These are phyloP conservation scores for Saksenaea oblongispora DNA, from an alignment of 371 early-diverging fungal species.

Conservation along the genomic window DNA sequence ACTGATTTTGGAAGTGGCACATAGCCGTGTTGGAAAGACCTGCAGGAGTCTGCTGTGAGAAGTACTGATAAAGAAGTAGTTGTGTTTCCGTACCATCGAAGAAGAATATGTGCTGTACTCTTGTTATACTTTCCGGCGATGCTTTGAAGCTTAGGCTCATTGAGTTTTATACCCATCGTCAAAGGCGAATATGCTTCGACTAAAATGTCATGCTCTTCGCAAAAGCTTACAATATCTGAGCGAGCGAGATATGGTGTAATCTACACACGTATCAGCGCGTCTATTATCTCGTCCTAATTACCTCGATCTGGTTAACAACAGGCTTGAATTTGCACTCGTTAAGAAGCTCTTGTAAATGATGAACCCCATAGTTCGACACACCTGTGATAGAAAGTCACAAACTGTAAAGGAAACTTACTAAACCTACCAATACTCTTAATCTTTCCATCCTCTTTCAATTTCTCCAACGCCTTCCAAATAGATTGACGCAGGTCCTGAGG, in stretches of 20 bases:
- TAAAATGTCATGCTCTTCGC: conserved; percentile 45
- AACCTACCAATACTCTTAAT: conserved; percentile 48
- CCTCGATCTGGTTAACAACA: conserved; percentile 70
- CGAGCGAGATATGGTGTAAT: conserved; percentile 36
- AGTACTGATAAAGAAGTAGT: neutral
- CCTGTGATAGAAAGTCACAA: conserved; percentile 41
- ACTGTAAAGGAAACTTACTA: neutral
- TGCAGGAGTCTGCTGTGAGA: neutral
- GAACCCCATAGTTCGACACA: conserved; percentile 69
- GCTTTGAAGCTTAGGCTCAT: conserved; percentile 42
- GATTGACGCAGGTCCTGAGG: conserved; percentile 45
- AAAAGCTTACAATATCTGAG: conserved; percentile 45
- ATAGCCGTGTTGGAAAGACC: conserved; percentile 48
- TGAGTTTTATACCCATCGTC: conserved; percentile 49
- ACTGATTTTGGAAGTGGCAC: conserved; percentile 61
- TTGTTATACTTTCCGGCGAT: conserved; percentile 49
- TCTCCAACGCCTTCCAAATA: conserved; percentile 49
- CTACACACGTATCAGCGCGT: conserved; percentile 5
- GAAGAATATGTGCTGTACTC: conserved; percentile 47
- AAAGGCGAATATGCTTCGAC: conserved; percentile 63
- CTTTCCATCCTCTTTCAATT: conserved; percentile 40
- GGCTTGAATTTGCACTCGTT: conserved; percentile 59
- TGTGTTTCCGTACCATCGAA: conserved; percentile 22
- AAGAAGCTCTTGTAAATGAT: conserved; percentile 60
- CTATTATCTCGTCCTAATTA: conserved; percentile 10